Conservation (phyloP, 495 filamentous ascomycete species). For the Usnea hakonensis region DNA sequence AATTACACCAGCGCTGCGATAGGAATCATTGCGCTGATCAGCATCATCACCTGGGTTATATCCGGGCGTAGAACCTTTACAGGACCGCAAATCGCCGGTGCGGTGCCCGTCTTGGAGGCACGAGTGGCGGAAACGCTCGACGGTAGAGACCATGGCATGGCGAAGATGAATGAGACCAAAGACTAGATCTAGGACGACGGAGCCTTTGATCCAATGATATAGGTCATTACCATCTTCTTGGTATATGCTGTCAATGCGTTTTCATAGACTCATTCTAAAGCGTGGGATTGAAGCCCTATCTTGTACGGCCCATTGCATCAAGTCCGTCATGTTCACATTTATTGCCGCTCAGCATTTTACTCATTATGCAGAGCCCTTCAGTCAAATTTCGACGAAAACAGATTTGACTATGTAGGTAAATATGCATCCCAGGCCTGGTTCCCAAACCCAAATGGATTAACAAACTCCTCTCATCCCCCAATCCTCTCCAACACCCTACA, state of each 20-base stretch:
- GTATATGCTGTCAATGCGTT: not conserved
- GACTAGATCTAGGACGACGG: not conserved
- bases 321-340: not conserved
- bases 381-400: too few species aligned
- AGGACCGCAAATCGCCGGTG: slow-evolving; percentile 33
- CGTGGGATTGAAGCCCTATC: not conserved
- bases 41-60: slow-evolving; percentile 45
- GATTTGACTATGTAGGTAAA: too few species aligned
- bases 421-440: too few species aligned
- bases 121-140: not conserved
- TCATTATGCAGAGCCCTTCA: not conserved
- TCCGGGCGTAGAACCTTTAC: slow-evolving; percentile 45
- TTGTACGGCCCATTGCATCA: not conserved
- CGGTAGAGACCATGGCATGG: not conserved
- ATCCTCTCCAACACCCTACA: slow-evolving; percentile 42
- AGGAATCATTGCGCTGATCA: slow-evolving; percentile 46
- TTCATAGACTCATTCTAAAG: not conserved
- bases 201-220: not conserved
- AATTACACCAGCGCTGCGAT: slow-evolving; percentile 53
- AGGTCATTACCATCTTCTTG: not conserved
- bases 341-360: not conserved
- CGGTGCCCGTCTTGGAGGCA: slow-evolving; percentile 7
- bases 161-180: not conserved
- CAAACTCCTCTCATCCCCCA: slow-evolving; percentile 4
- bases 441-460: too few species aligned